A percentile compares a stretch with the other conserved stretches of the same genome.
These are phyloP conservation scores for Penicillium italicum DNA, from an alignment of 2,329 filamentous ascomycete genomes.

Conservation along the genomic window DNA sequence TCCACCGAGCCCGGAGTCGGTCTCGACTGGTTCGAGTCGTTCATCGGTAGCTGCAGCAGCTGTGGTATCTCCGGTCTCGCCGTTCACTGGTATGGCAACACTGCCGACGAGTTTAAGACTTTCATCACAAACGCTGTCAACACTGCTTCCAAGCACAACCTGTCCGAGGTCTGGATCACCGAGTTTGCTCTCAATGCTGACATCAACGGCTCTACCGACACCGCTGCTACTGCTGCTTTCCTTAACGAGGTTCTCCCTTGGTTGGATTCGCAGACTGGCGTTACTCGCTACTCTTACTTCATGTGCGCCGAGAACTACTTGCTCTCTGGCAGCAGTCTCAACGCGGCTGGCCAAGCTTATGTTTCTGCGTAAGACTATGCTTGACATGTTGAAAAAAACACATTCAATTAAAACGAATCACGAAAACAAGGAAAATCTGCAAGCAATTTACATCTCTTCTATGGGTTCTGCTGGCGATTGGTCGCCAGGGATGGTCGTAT, in stretches of 20 bases:
- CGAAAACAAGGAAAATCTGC: not conserved
- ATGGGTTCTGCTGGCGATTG: not conserved
- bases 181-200: slow-evolving; percentile 42
- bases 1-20: slow-evolving; percentile 32
- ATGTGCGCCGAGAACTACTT: slow-evolving; percentile 34
- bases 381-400: not conserved
- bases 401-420: not conserved
- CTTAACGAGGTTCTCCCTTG: slow-evolving; percentile 38
- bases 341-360: slow-evolving; percentile 33
- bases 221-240: slow-evolving; percentile 32
- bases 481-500: not conserved
- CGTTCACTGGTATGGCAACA: slow-evolving; percentile 45
- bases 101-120: slow-evolving; percentile 36
- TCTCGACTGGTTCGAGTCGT: slow-evolving; percentile 41
- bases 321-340: slow-evolving; percentile 26
- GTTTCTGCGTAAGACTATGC: not conserved
- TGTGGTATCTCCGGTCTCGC: slow-evolving; percentile 43
- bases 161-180: slow-evolving; percentile 46
- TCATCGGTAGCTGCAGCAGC: slow-evolving; percentile 38
- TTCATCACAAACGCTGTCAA: slow-evolving; percentile 37
- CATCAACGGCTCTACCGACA: slow-evolving; percentile 19
- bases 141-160: slow-evolving; percentile 31
- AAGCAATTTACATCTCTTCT: not conserved
- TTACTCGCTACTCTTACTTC: slow-evolving; percentile 46
- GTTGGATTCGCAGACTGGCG: slow-evolving; percentile 37